phyloP scores from a whole-genome alignment of 148 eudicot genomes.

The Cornus controversa region DNA sequence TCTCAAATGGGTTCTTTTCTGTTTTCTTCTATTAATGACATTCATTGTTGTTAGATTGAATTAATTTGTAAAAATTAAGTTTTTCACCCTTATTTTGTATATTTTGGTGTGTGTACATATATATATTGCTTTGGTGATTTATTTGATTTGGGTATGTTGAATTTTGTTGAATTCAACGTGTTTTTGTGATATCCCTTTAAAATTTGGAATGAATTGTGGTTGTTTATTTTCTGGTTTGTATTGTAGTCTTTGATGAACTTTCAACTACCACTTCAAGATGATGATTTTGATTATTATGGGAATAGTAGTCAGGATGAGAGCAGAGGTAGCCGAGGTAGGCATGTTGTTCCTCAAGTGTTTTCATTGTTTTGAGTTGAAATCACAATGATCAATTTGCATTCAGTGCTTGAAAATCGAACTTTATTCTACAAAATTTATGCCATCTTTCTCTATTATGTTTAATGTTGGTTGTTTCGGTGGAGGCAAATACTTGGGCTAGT shows the following conservation, averaged over 20 bases:
- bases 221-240: constrained; percentile 4
- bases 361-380: not conserved
- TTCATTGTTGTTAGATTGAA: not conserved
- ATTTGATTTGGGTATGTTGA: constrained; percentile 9
- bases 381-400: not conserved
- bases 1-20: not conserved
- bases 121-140: constrained; percentile 10
- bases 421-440: not conserved
- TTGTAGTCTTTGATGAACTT: constrained; percentile 91
- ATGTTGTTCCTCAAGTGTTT: constrained; percentile 4
- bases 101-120: not conserved
- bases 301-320: constrained; percentile 95
- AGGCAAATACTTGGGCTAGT: constrained; percentile 7
- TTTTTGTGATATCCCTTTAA: not conserved
- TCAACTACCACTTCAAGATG: constrained; percentile 74
- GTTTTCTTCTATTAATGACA: not conserved
- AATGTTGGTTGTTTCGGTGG: not conserved
- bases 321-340: constrained; percentile 74
- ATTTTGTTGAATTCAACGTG: not conserved
- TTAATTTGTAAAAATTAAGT: not conserved
- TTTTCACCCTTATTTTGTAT: not conserved
- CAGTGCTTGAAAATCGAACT: not conserved
- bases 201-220: constrained; percentile 13
- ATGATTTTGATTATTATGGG: constrained; percentile 79
- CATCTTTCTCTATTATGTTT: not conserved